Evolutionary conservation across 1,139 yeast genomes (phyloP).

Genomic region (Pichia sp.): DNA sequence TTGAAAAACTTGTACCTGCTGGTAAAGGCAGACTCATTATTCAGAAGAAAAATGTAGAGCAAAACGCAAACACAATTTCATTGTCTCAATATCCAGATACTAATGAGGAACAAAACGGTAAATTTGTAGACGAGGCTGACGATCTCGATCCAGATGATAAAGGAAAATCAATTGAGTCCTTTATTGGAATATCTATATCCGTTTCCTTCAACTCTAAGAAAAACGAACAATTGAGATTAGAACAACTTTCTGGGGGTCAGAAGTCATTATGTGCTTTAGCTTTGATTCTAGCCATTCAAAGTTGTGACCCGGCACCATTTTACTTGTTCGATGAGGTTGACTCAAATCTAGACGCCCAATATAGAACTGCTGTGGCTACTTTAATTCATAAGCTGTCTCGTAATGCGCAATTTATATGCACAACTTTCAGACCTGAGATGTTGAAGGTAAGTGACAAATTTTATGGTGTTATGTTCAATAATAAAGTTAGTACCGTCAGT

Average conservation of each 20-base stretch:
- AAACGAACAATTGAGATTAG: conserved; percentile 84
- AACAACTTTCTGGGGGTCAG: conserved; percentile 94
- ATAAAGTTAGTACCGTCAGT: conserved; percentile 75
- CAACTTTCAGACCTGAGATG: conserved; percentile 94
- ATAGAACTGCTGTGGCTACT: conserved; percentile 81
- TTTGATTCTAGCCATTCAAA: conserved; percentile 86
- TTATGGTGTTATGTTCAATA: conserved; percentile 80
- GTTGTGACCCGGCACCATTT: conserved; percentile 95
- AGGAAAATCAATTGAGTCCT: conserved; percentile 39
- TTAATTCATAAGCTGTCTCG: conserved; percentile 64
- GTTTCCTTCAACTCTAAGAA: conserved; percentile 87
- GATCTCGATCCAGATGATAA: conserved; percentile 27
- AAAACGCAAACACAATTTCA: conserved; percentile 14
- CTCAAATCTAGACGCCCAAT: conserved; percentile 91
- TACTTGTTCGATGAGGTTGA: conserved; percentile 94
- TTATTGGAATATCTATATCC: conserved; percentile 77
- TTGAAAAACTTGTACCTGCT: conserved; percentile 75
- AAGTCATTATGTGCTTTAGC: conserved; percentile 94
- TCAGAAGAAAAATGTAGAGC: conserved; percentile 40
- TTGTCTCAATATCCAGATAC: conserved; percentile 21
- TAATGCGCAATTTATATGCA: conserved; percentile 85
- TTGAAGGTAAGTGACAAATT: conserved; percentile 80
- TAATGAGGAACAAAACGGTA: conserved; percentile 25
- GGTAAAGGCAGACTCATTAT: conserved; percentile 76
- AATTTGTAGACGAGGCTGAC: conserved; percentile 20